Percentiles rank a stretch among this genome's conserved stretches.
phyloP scores from a whole-genome alignment of 768 basidiomycete species.

The Udeniomyces megalosporus region DNA sequence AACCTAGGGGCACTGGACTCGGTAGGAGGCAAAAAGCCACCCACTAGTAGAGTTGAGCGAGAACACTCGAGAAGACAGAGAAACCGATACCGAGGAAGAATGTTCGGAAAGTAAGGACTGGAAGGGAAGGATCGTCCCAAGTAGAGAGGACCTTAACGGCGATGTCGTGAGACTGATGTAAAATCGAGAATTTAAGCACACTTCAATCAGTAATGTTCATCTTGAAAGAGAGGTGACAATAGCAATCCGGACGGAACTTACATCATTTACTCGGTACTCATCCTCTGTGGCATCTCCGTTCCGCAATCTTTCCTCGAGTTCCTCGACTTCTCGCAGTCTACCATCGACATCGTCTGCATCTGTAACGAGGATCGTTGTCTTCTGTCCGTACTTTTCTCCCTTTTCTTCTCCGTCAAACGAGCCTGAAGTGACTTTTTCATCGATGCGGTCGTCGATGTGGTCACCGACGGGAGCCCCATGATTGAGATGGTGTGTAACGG shows the following conservation, averaged over 20 bases:
- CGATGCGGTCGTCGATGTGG: constrained; percentile 26
- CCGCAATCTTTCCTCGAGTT: neutral
- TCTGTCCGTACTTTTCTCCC: neutral
- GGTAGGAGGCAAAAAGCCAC: too few relatives aligned
- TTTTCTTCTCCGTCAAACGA: constrained; percentile 61
- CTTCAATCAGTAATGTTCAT: neutral
- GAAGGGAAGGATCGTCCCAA: constrained; percentile 20
- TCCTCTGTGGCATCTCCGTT: neutral
- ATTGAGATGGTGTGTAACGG: too few relatives aligned
- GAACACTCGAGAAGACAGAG: constrained; percentile 23
- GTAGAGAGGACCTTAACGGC: constrained; percentile 32
- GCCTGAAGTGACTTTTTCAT: constrained; percentile 51
- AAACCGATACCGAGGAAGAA: constrained; percentile 26
- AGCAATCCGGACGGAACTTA: too few relatives aligned
- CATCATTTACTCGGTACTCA: neutral
- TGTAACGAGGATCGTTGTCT: neutral
- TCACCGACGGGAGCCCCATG: too few relatives aligned
- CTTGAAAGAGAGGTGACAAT: too few relatives aligned
- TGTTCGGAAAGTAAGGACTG: constrained; percentile 25
- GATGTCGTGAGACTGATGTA: constrained; percentile 27
- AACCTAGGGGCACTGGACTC: neutral
- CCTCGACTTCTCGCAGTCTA: neutral
- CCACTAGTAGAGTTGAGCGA: constrained; percentile 16
- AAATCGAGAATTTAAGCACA: neutral
- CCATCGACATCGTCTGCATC: neutral